phyloP scores from a whole-genome alignment of 768 basidiomycete species.

The Sarcomyxa edulis region DNA sequence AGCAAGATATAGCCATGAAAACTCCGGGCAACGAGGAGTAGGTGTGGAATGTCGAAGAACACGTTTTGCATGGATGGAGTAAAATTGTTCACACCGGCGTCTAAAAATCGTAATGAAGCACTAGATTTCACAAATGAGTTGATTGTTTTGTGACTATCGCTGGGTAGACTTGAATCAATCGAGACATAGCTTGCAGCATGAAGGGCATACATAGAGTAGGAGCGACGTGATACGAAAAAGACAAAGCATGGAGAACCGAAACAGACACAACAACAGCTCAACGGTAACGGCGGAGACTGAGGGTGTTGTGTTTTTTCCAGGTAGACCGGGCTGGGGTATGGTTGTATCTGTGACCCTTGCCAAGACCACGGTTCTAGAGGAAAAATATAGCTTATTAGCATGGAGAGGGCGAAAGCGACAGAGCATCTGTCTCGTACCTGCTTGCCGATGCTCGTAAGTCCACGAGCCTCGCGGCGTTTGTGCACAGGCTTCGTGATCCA shows the following conservation, averaged over 20 bases:
- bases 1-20: no score
- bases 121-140: no score
- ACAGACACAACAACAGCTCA: slow-evolving; percentile 33
- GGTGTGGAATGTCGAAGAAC: no score
- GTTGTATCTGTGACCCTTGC: slow-evolving; percentile 94
- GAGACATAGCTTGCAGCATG: no score
- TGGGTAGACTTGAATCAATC: no score
- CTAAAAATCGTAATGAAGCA: no score
- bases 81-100: no score
- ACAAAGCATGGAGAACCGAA: slow-evolving; percentile 15
- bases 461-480: slow-evolving; percentile 97
- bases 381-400: slow-evolving; percentile 7
- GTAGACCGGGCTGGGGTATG: slow-evolving; percentile 85
- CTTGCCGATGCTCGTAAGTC: slow-evolving; percentile 95
- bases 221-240: slow-evolving; percentile 14
- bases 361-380: slow-evolving; percentile 87
- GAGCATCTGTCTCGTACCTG: slow-evolving; percentile 47
- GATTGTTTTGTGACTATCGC: no score
- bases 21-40: no score
- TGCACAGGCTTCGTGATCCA: slow-evolving; percentile 99
- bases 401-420: slow-evolving; percentile 4
- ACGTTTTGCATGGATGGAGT: no score
- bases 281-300: slow-evolving; percentile 86
- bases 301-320: slow-evolving; percentile 99
- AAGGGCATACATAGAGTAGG: no score